A percentile compares a stretch with the other conserved stretches of the same genome.
phyloP scores from a whole-genome alignment of 2,329 filamentous ascomycete species.

The Pyricularia sp. region DNA sequence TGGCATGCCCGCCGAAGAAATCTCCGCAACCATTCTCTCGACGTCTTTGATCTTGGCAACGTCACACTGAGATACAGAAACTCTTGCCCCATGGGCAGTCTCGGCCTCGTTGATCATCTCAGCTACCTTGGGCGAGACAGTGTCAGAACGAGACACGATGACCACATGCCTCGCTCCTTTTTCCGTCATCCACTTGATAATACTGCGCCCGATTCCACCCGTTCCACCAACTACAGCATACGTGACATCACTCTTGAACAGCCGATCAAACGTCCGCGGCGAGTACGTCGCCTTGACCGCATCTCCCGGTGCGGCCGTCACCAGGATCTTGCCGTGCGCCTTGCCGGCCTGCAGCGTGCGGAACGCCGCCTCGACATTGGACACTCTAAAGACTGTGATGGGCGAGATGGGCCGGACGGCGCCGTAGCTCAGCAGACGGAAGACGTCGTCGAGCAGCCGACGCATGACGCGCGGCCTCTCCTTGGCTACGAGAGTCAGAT shows the following conservation, averaged over 20 bases:
- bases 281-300: constrained; percentile 8
- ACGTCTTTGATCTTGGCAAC: constrained; percentile 9
- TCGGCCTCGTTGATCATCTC: constrained; percentile 10
- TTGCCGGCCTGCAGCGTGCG: constrained; percentile 10
- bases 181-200: constrained; percentile 13
- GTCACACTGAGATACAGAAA: constrained; percentile 9
- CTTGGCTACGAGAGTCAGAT: constrained; percentile 7
- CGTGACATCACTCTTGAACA: constrained; percentile 10
- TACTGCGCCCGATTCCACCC: constrained; percentile 14
- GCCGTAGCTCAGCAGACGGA: constrained; percentile 7
- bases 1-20: constrained; percentile 11
- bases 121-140: constrained; percentile 9
- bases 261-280: constrained; percentile 4
- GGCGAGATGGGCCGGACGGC: constrained; percentile 7
- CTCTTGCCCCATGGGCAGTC: constrained; percentile 3
- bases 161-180: constrained; percentile 14
- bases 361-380: constrained; percentile 9
- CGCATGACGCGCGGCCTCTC: constrained; percentile 9
- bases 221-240: constrained; percentile 15
- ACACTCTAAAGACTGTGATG: constrained; percentile 5
- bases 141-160: constrained; percentile 8
- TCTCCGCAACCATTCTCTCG: constrained; percentile 7
- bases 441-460: constrained; percentile 8
- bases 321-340: constrained; percentile 10
- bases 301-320: constrained; percentile 7